These are phyloP conservation scores for Wickerhamomyces canadensis DNA, from an alignment of 805 yeast genomes.

Conservation along the genomic window DNA sequence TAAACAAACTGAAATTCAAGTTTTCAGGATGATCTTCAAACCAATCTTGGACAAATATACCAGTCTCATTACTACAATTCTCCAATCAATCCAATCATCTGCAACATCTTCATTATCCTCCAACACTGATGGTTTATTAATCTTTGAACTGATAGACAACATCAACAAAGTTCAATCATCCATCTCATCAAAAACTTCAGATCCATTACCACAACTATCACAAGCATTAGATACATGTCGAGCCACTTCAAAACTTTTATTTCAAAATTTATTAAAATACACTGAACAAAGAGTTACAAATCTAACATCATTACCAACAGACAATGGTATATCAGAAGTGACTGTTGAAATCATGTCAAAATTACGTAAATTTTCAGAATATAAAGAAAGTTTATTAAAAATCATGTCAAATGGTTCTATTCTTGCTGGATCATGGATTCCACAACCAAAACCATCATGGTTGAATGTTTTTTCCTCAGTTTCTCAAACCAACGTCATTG, in stretches of 20 bases:
- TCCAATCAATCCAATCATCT: background rate
- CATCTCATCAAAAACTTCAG: slow-evolving; percentile 22
- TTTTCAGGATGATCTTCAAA: slow-evolving; percentile 29
- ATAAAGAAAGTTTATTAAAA: slow-evolving; percentile 43
- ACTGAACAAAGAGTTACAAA: slow-evolving; percentile 46
- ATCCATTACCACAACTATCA: slow-evolving; percentile 15
- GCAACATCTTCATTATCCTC: background rate
- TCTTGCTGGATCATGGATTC: slow-evolving; percentile 65
- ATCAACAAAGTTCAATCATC: slow-evolving; percentile 30
- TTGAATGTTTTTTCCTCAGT: slow-evolving; percentile 43
- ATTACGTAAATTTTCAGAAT: slow-evolving; percentile 60
- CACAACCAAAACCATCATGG: slow-evolving; percentile 52
- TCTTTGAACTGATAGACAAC: slow-evolving; percentile 55
- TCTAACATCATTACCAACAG: slow-evolving; percentile 51
- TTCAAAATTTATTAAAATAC: slow-evolving; percentile 49
- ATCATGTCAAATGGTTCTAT: slow-evolving; percentile 38
- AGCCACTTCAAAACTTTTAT: slow-evolving; percentile 34
- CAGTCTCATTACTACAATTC: background rate
- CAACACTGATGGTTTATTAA: slow-evolving; percentile 43
- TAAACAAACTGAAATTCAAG: slow-evolving; percentile 21
- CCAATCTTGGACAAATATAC: slow-evolving; percentile 31
- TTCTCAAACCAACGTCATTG: slow-evolving; percentile 32
- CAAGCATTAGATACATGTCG: slow-evolving; percentile 23
- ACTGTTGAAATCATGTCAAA: slow-evolving; percentile 70
- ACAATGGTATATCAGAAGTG: slow-evolving; percentile 64